Conservation (phyloP, 176 grass and related monocot species). For the Poa pratensis region DNA sequence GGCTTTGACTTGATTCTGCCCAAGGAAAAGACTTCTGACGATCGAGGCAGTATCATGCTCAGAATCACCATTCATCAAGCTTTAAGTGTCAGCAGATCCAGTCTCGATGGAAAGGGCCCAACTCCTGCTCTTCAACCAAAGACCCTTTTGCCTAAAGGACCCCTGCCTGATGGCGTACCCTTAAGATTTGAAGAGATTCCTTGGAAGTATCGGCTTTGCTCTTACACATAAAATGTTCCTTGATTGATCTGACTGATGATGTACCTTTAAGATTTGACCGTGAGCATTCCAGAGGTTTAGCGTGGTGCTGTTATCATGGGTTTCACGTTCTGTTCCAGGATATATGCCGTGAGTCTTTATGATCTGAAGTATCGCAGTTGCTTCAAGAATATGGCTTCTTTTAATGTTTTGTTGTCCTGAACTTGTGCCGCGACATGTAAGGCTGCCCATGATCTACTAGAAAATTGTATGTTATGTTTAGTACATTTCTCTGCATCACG, state of each 20-base stretch:
- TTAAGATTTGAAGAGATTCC: no score
- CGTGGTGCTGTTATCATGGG: no score
- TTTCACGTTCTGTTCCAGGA: no score
- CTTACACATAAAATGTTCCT: no score
- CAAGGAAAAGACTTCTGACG: not conserved
- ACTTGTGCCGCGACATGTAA: not conserved
- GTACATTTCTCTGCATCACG: not conserved
- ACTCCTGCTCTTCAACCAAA: not conserved
- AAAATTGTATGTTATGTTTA: not conserved
- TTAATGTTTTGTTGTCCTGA: not conserved
- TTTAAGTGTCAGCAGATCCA: not conserved
- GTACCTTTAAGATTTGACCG: no score
- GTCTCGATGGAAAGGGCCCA: not conserved
- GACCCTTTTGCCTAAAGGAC: no score
- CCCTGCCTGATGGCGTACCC: no score
- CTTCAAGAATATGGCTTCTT: not conserved
- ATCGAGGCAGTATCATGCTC: not conserved
- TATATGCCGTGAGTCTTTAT: no score
- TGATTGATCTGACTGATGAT: no score
- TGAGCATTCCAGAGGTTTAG: no score
- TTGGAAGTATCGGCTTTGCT: no score
- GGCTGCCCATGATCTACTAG: not conserved
- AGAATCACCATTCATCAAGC: slow-evolving; percentile 4
- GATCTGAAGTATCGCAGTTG: not conserved
- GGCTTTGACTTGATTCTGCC: not conserved